Evolutionary conservation across 305 asterid species (phyloP).

Genomic region (Solanum hybrid): DNA sequence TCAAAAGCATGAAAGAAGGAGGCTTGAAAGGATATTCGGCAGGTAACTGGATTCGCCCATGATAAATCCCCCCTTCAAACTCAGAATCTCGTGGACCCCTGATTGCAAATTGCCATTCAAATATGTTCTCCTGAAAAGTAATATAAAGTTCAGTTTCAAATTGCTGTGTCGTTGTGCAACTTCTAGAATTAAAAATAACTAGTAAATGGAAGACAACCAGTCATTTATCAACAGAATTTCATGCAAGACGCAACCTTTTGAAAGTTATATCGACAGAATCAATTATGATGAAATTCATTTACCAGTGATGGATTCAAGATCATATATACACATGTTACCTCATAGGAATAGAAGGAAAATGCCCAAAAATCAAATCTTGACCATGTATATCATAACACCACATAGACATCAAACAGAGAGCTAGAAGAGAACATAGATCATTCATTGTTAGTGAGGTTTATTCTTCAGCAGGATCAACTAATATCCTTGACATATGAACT

Average conservation of each 20-base stretch:
- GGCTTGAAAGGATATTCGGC: constrained; percentile 92
- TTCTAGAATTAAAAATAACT: not conserved
- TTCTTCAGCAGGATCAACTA: not conserved
- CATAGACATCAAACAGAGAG: not conserved
- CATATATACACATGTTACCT: not conserved
- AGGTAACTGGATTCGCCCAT: constrained; percentile 90
- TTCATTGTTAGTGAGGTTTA: not conserved
- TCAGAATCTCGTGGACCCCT: constrained; percentile 79
- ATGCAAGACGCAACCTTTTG: not conserved
- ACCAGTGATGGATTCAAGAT: not conserved
- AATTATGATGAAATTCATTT: not conserved
- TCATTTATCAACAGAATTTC: not conserved
- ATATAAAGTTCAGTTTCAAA: not conserved
- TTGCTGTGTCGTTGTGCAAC: not conserved
- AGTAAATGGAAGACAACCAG: not conserved
- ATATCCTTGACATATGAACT: not conserved
- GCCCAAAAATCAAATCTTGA: not conserved
- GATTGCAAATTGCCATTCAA: constrained; percentile 93
- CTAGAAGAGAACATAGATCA: not conserved
- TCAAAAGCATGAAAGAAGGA: constrained; percentile 83
- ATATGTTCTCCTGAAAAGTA: constrained; percentile 63
- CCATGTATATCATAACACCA: not conserved
- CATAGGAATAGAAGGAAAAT: not conserved
- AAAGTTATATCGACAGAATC: not conserved
- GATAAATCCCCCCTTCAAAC: constrained; percentile 89